Conservation (phyloP, 768 basidiomycete species). For the Brasilioporus rufonigricans region DNA sequence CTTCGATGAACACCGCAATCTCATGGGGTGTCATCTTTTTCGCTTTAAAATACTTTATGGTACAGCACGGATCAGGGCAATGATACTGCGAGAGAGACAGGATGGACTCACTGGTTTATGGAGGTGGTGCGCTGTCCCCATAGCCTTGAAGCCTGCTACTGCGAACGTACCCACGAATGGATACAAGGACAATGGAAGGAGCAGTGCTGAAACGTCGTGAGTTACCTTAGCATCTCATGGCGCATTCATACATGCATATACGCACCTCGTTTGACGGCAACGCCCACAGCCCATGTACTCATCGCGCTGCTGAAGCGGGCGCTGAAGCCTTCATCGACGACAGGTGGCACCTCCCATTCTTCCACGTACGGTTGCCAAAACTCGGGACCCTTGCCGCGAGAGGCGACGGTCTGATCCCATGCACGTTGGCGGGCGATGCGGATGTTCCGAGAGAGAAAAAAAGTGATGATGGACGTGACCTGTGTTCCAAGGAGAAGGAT, state of each 20-base stretch:
- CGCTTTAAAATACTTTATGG: constrained; percentile 70
- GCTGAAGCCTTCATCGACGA: constrained; percentile 30
- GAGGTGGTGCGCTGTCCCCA: constrained; percentile 64
- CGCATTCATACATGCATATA: neutral
- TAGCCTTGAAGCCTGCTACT: constrained; percentile 62
- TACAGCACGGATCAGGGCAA: neutral
- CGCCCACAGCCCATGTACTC: constrained; percentile 12
- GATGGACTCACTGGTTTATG: constrained; percentile 57
- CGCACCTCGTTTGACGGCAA: constrained; percentile 25
- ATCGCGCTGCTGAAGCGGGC: constrained; percentile 15
- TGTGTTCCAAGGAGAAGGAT: constrained; percentile 72
- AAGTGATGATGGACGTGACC: constrained; percentile 69
- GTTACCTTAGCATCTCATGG: neutral
- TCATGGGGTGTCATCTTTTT: constrained; percentile 80
- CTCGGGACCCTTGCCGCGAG: constrained; percentile 74
- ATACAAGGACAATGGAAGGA: constrained; percentile 63
- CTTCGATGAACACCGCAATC: constrained; percentile 76
- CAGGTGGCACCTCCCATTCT: constrained; percentile 69
- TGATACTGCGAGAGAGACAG: neutral
- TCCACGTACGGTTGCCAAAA: constrained; percentile 87
- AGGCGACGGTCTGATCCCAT: constrained; percentile 80
- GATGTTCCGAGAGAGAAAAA: constrained; percentile 84
- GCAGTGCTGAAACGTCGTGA: constrained; percentile 39
- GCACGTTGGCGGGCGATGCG: constrained; percentile 73
- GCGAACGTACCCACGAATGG: constrained; percentile 65